These are phyloP conservation scores for Fusarium continuum DNA, from an alignment of 2,329 filamentous ascomycete genomes.

Conservation along the genomic window DNA sequence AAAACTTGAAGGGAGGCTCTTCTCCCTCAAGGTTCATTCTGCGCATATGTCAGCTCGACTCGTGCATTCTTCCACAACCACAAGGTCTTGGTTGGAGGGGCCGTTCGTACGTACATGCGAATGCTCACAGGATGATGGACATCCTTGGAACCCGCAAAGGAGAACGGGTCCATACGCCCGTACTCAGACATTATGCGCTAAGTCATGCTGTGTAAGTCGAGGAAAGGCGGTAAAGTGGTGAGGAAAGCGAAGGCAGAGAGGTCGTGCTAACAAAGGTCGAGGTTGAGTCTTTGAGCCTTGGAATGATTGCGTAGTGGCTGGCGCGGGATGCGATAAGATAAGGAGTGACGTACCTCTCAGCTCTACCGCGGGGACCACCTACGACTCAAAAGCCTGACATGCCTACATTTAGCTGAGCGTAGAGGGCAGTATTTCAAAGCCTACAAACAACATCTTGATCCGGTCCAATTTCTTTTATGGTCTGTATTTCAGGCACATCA, in stretches of 20 bases:
- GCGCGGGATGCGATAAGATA: conserved; percentile 24
- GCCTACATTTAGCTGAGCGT: too few relatives aligned
- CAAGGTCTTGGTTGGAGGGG: not conserved
- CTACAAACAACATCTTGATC: too few relatives aligned
- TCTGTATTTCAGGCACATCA: too few relatives aligned
- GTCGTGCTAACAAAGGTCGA: not conserved
- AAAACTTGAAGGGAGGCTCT: conserved; percentile 57
- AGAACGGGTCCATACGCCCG: conserved; percentile 87
- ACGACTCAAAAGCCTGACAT: too few relatives aligned
- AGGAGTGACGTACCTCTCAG: conserved; percentile 1
- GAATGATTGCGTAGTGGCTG: not conserved
- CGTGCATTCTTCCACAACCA: not conserved
- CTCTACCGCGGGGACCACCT: not conserved
- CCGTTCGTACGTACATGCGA: conserved; percentile 63
- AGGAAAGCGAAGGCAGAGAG: not conserved
- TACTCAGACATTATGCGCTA: conserved; percentile 51
- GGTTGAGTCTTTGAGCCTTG: conserved; percentile 5
- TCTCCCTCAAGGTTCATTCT: conserved; percentile 61
- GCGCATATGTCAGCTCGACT: conserved; percentile 25
- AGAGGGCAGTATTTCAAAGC: too few relatives aligned
- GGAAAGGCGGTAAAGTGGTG: not conserved
- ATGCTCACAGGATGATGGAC: conserved; percentile 77
- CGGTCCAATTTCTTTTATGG: too few relatives aligned
- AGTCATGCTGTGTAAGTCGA: conserved; percentile 35
- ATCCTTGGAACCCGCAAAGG: conserved; percentile 89